phyloP scores from a whole-genome alignment of 2,329 filamentous ascomycete species.

The Cladosporium phlei region DNA sequence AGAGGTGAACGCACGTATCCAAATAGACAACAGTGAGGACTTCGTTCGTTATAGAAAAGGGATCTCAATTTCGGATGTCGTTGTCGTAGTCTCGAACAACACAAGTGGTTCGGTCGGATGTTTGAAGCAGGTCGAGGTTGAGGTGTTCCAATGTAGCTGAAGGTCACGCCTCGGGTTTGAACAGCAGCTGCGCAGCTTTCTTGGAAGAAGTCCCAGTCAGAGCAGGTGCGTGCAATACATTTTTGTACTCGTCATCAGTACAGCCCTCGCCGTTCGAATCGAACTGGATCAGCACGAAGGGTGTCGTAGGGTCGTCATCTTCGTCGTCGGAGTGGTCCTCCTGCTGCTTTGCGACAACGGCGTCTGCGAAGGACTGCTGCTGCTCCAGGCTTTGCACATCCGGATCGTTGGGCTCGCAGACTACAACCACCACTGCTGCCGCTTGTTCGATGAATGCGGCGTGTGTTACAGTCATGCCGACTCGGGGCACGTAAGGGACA shows the following conservation, averaged over 20 bases:
- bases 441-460: slow-evolving; percentile 58
- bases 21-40: too few species aligned
- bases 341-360: not conserved
- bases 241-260: not conserved
- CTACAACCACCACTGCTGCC: slow-evolving; percentile 57
- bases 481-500: slow-evolving; percentile 62
- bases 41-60: too few species aligned
- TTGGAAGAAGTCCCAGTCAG: not conserved
- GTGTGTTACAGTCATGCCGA: slow-evolving; percentile 62
- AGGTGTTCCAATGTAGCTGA: not conserved
- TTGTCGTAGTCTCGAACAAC: too few species aligned
- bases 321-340: not conserved
- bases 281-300: slow-evolving; percentile 4
- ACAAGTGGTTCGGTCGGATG: too few species aligned
- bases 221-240: not conserved
- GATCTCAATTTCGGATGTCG: too few species aligned
- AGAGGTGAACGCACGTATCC: too few species aligned
- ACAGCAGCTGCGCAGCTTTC: slow-evolving; percentile 3
- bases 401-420: slow-evolving; percentile 26
- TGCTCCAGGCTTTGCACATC: not conserved
- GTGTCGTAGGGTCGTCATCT: not conserved
- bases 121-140: not conserved
- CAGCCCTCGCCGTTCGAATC: not conserved
- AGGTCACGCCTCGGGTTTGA: not conserved
- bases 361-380: not conserved